Evolutionary conservation across 2,329 filamentous ascomycete species (phyloP), one percentile per base, ranked within the genome.

Genomic region (Magnaporthiopsis poae): DNA sequence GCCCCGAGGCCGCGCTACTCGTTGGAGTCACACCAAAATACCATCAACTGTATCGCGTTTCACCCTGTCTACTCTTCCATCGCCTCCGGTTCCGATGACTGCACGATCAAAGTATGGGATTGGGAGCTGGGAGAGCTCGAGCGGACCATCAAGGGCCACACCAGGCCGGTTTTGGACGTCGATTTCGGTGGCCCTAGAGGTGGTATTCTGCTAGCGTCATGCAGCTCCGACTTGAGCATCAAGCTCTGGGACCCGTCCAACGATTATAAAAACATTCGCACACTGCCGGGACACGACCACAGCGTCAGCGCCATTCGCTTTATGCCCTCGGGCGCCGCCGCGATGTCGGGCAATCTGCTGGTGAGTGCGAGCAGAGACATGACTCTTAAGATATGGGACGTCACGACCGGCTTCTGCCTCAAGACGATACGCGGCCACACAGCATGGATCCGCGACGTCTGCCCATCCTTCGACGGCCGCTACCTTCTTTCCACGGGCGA

Each of bases 71-170:
- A 96, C 77, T 94, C 92, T 12, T 94, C 91, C 5, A 82, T 97
- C 29, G 94, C 93, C 12, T 95, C 92, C 0, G 93, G 91, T 21
- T 96, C 92, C 11, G 93, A 96, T 75, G 94, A 97, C 76, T 90
- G 87, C 66, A 96, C 90, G 9, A 96, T 98, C 76, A 97, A 97
- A 74, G 93, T 97, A 66, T 97, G 93, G 93, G 93, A 97, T 74
- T 97, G 92, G 90, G 93, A 97, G 73, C 79, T 96, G 31, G 94
- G 94, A 63, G 93, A 97, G 77, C 82, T 96, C 4, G 93, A 97
- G 76, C 82, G 89, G 69, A 97, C 93, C 0, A 85, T 97, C 67
- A 97, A 97, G 75, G 92, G 92, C 1, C 94, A 97, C 74, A 97
- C 92, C 5, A 92, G 90, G 74, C 87, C 91, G 3, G 92, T 97